Percentiles rank a stretch among this genome's conserved stretches.
Conservation (phyloP, 1,139 yeast species). For the Lodderomyces parapsilosis region DNA sequence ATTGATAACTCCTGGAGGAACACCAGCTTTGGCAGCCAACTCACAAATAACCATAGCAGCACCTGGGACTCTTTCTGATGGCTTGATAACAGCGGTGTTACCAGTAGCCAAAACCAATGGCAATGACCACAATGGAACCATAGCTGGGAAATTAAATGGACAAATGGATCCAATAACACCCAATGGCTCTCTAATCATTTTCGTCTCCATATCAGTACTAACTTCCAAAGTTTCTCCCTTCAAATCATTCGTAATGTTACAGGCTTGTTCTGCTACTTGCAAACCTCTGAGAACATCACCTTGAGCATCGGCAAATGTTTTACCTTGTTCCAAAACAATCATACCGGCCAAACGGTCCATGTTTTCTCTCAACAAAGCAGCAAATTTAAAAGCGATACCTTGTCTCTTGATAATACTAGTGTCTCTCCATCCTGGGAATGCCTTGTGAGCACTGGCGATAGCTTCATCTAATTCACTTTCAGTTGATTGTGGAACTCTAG, state of each 20-base stretch:
- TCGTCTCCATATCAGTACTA: constrained; percentile 75
- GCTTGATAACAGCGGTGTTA: constrained; percentile 73
- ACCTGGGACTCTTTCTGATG: constrained; percentile 79
- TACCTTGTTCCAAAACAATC: constrained; percentile 80
- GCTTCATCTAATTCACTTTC: constrained; percentile 66
- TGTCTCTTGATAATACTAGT: constrained; percentile 67
- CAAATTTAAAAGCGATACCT: constrained; percentile 74
- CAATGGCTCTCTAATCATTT: constrained; percentile 63
- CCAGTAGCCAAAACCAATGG: constrained; percentile 78
- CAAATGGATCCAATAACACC: constrained; percentile 72
- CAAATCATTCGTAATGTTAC: constrained; percentile 61
- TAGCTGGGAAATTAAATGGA: constrained; percentile 82
- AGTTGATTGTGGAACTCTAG: constrained; percentile 73
- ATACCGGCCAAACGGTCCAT: constrained; percentile 71
- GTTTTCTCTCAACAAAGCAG: constrained; percentile 62
- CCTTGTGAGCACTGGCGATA: constrained; percentile 60
- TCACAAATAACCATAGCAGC: constrained; percentile 78
- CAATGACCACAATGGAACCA: constrained; percentile 84
- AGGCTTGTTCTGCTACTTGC: constrained; percentile 76
- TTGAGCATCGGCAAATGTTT: constrained; percentile 72
- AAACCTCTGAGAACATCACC: constrained; percentile 81
- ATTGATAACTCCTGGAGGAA: constrained; percentile 74
- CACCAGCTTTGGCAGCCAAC: constrained; percentile 72
- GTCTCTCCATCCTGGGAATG: constrained; percentile 60
- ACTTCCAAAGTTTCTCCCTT: constrained; percentile 70